phyloP scores from a whole-genome alignment of 148 eudicot genomes.

The Spergularia marina region DNA sequence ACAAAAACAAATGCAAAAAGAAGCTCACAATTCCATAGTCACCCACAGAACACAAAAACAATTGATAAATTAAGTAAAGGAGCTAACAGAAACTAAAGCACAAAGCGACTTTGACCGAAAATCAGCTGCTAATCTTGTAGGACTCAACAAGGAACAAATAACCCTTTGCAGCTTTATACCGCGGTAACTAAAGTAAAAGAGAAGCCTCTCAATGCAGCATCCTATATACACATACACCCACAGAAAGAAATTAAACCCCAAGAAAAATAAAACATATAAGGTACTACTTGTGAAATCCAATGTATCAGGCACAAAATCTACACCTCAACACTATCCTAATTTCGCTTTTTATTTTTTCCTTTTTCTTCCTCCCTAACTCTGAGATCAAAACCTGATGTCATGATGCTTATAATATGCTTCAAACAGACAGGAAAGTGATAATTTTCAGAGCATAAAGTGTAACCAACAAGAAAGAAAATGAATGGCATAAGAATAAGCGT shows the following conservation, averaged over 20 bases:
- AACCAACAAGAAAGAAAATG: conserved; percentile 34
- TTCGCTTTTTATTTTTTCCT: conserved; percentile 24
- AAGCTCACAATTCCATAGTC: conserved; percentile 36
- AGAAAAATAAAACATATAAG: conserved; percentile 1
- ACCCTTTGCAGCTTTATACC: conserved; percentile 80
- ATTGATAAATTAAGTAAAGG: conserved; percentile 25
- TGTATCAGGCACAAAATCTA: conserved; percentile 63
- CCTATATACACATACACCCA: conserved; percentile 37
- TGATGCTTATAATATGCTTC: conserved; percentile 28
- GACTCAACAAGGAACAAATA: conserved; percentile 86
- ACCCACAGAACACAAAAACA: conserved; percentile 25
- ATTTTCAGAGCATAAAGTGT: conserved; percentile 86
- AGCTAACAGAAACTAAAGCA: conserved; percentile 34
- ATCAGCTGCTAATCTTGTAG: conserved; percentile 61
- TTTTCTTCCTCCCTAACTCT: conserved; percentile 34
- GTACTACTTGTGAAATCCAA: conserved; percentile 44
- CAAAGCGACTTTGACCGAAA: conserved; percentile 70
- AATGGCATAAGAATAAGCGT: conserved; percentile 25
- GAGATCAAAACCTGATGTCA: conserved; percentile 39
- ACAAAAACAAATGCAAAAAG: conserved; percentile 22
- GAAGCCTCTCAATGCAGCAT: conserved; percentile 54
- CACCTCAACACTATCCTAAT: conserved; percentile 17
- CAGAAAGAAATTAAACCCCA: not conserved
- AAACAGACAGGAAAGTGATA: conserved; percentile 60
- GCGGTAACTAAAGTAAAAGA: conserved; percentile 54